Conservation (phyloP, 768 basidiomycete genomes). For the Kwoniella sp. region DNA sequence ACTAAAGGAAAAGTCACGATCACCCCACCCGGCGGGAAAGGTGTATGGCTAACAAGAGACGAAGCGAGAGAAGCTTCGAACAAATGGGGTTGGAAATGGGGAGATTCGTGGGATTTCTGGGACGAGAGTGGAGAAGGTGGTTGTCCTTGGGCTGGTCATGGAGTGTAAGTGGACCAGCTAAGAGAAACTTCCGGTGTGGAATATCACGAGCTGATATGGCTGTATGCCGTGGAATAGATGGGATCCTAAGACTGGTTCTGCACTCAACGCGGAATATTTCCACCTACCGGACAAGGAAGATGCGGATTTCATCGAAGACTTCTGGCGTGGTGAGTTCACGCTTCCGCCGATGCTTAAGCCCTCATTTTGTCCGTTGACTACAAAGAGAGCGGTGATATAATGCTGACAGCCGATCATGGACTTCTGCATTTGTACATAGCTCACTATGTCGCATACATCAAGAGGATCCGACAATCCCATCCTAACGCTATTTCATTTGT, state of each 20-base stretch:
- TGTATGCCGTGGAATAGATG: constrained; percentile 59
- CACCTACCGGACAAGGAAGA: constrained; percentile 54
- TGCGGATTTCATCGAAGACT: constrained; percentile 74
- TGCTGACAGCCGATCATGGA: constrained; percentile 3
- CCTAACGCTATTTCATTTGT: constrained; percentile 85
- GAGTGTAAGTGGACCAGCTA: constrained; percentile 36
- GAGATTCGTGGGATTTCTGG: constrained; percentile 56
- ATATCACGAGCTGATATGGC: too few relatives aligned
- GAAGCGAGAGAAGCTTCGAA: constrained; percentile 56
- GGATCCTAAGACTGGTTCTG: constrained; percentile 68
- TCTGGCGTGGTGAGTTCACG: constrained; percentile 68
- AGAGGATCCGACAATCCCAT: constrained; percentile 61
- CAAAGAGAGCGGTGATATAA: too few relatives aligned
- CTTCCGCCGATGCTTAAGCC: constrained; percentile 43
- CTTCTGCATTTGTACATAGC: constrained; percentile 16
- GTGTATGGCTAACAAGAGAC: constrained; percentile 71
- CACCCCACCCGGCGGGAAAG: constrained; percentile 74
- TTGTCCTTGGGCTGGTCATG: constrained; percentile 50
- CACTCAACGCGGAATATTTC: constrained; percentile 79
- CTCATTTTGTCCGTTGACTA: neutral
- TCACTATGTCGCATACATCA: constrained; percentile 53
- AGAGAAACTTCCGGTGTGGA: too few relatives aligned
- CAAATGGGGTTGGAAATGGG: constrained; percentile 82
- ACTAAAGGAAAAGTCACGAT: constrained; percentile 73
- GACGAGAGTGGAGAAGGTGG: constrained; percentile 69